phyloP scores from a whole-genome alignment of 768 basidiomycete species.

The Royoungia palumana region DNA sequence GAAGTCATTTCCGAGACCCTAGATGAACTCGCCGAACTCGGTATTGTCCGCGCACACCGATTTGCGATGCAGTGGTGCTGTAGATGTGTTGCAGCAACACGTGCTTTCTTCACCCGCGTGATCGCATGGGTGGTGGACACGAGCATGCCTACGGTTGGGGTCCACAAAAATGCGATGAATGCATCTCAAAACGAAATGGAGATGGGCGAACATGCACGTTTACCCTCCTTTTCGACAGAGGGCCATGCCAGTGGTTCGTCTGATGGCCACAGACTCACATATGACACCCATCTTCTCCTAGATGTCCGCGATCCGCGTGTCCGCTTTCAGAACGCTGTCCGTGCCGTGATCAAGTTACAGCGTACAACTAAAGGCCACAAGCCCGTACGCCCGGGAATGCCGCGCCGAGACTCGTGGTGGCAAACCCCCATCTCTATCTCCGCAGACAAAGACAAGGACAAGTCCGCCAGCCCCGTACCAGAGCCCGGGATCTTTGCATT shows the following conservation, averaged over 20 bases:
- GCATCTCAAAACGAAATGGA: background rate
- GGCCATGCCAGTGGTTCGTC: slow-evolving; percentile 2
- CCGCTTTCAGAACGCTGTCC: slow-evolving; percentile 41
- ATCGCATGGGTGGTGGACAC: slow-evolving; percentile 10
- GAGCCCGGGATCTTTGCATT: slow-evolving; percentile 24
- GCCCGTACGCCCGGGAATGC: slow-evolving; percentile 20
- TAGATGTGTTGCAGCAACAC: slow-evolving; percentile 7
- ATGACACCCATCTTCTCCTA: slow-evolving; percentile 14
- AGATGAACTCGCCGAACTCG: slow-evolving; percentile 15
- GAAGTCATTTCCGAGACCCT: slow-evolving; percentile 34
- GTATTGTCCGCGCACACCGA: slow-evolving; percentile 26
- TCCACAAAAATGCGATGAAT: background rate
- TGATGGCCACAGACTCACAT: background rate
- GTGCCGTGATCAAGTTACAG: slow-evolving; percentile 41
- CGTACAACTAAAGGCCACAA: slow-evolving; percentile 24
- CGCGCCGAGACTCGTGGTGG: slow-evolving; percentile 29
- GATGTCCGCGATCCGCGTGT: slow-evolving; percentile 24
- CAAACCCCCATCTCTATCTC: slow-evolving; percentile 9
- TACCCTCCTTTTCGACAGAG: slow-evolving; percentile 6
- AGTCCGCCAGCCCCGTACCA: slow-evolving; percentile 14
- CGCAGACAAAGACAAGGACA: background rate
- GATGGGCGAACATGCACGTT: background rate
- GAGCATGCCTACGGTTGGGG: background rate
- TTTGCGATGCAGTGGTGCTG: slow-evolving; percentile 23
- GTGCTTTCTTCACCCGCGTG: slow-evolving; percentile 6